These are phyloP conservation scores for Hygrocybe punicea DNA, from an alignment of 768 basidiomycete species.

Conservation along the genomic window DNA sequence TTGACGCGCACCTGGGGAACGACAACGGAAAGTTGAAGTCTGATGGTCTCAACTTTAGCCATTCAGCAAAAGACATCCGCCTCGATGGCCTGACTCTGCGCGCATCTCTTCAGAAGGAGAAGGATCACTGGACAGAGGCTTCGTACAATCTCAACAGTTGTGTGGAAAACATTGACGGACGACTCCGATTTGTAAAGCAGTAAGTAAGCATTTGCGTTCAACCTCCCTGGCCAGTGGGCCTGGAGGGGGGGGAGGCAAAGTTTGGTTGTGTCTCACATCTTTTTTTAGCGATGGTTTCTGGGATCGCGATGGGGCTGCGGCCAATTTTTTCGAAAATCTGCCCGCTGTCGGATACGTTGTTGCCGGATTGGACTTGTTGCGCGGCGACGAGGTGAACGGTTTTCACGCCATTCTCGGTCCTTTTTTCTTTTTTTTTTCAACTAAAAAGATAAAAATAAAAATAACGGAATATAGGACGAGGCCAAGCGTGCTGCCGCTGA, in stretches of 20 bases:
- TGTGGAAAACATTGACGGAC: slow-evolving; percentile 1
- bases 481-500: slow-evolving; percentile 2
- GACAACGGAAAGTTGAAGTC: neutral
- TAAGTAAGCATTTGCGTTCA: too few relatives aligned
- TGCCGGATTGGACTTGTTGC: neutral
- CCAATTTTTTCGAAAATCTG: neutral
- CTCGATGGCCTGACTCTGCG: neutral
- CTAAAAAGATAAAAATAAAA: neutral
- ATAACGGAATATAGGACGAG: slow-evolving; percentile 1
- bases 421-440: neutral
- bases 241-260: too few relatives aligned
- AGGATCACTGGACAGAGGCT: neutral
- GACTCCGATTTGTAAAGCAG: slow-evolving; percentile 2
- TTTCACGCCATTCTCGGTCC: neutral
- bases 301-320: neutral
- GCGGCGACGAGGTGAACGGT: slow-evolving; percentile 1
- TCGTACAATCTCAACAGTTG: slow-evolving; percentile 1
- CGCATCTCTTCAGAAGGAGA: neutral
- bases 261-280: too few relatives aligned
- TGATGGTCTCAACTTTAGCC: neutral
- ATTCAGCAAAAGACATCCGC: slow-evolving; percentile 1
- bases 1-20: neutral
- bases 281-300: neutral
- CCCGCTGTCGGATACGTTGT: slow-evolving; percentile 2
- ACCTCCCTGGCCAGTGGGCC: too few relatives aligned